Evolutionary conservation across 768 basidiomycete genomes (phyloP).

Genomic region (Rubroboletus satanas): DNA sequence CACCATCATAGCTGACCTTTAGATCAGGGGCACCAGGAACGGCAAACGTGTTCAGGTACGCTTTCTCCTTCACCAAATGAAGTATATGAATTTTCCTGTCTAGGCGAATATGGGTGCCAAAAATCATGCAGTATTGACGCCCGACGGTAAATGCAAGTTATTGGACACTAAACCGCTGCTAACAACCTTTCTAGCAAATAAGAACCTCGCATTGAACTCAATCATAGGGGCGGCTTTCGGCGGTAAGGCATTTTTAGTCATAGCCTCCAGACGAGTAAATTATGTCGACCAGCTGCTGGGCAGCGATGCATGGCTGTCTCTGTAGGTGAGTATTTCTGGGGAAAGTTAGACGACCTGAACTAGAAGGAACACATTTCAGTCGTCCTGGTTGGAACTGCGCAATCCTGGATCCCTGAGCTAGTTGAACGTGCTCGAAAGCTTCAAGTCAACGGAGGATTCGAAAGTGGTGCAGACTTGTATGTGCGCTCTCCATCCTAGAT

Average conservation of each 20-base stretch:
- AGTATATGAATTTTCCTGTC: conserved; percentile 1
- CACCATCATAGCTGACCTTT: conserved; percentile 3
- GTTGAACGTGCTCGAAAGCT: conserved; percentile 76
- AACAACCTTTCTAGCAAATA: conserved; percentile 59
- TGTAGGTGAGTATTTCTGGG: conserved; percentile 53
- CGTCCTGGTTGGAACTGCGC: conserved; percentile 77
- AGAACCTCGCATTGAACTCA: conserved; percentile 87
- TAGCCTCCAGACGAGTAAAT: conserved; percentile 20
- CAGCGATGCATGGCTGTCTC: conserved; percentile 98
- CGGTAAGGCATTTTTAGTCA: conserved; percentile 40
- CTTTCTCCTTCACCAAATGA: conserved; percentile 8
- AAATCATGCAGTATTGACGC: conserved; percentile 92
- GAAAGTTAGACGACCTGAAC: neutral
- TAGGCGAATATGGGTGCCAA: conserved; percentile 91
- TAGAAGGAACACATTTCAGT: conserved; percentile 33
- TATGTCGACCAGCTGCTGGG: conserved; percentile 66
- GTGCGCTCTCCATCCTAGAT: conserved; percentile 10
- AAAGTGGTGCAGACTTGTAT: conserved; percentile 77
- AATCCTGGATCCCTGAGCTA: conserved; percentile 83
- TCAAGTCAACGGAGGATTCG: conserved; percentile 88
- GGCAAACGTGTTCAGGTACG: conserved; percentile 84
- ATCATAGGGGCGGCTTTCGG: conserved; percentile 93
- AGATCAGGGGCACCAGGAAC: conserved; percentile 65
- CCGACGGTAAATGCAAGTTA: conserved; percentile 61
- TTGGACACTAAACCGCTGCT: neutral